A percentile compares a stretch with the other conserved stretches of the same genome.
Evolutionary conservation across 306 rosid genomes (phyloP).

Genomic region (Carpinus viminea): DNA sequence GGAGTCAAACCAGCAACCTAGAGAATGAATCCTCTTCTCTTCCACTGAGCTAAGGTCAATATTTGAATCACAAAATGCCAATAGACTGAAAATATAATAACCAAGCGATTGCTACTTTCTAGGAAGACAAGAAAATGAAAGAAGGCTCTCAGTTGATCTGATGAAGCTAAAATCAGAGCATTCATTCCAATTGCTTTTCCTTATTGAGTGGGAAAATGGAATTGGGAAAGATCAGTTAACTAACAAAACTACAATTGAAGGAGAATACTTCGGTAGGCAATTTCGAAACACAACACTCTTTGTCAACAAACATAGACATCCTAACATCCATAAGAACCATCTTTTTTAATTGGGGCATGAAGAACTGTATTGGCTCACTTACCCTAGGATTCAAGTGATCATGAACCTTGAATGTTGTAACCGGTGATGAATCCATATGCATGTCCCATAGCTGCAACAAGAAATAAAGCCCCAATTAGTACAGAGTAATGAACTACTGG

Average conservation of each 20-base stretch:
- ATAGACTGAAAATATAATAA: background rate
- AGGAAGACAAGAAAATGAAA: background rate
- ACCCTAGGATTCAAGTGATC: conserved; percentile 71
- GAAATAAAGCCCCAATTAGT: conserved; percentile 9
- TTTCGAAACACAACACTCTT: background rate
- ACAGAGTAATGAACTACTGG: background rate
- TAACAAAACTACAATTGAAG: background rate
- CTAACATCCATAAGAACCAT: background rate
- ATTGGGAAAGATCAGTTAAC: background rate
- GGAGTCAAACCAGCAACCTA: conserved; percentile 13
- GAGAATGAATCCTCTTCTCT: conserved; percentile 12
- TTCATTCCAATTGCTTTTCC: background rate
- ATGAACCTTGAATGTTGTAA: conserved; percentile 56
- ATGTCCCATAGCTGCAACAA: conserved; percentile 68
- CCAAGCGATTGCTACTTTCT: background rate
- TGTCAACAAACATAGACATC: background rate
- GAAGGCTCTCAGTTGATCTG: background rate
- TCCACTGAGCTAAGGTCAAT: conserved; percentile 19
- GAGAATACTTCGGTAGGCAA: background rate
- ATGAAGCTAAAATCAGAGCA: background rate
- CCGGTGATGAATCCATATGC: conserved; percentile 65
- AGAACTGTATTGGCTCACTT: background rate
- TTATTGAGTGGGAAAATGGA: background rate
- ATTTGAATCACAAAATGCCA: background rate
- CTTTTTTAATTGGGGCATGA: background rate